phyloP scores from a whole-genome alignment of 202 grass and related monocot genomes.

The Zoysia matrella region DNA sequence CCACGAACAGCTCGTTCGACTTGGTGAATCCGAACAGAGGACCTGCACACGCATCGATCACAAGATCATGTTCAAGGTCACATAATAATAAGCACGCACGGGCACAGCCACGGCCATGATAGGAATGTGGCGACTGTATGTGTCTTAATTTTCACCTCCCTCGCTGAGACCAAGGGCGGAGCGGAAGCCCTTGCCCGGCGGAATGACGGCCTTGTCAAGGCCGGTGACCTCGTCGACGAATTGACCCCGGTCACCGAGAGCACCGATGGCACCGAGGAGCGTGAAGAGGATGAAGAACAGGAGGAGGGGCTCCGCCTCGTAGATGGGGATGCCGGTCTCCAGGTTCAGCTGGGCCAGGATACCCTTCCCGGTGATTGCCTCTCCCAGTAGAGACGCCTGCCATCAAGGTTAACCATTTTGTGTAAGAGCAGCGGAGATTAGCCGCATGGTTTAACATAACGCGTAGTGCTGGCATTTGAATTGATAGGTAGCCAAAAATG shows the following conservation, averaged over 20 bases:
- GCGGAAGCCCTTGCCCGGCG: conserved; percentile 85
- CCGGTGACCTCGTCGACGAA: conserved; percentile 86
- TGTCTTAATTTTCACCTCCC: conserved; percentile 56
- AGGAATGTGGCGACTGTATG: neutral
- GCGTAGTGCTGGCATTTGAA: neutral
- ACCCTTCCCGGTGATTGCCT: conserved; percentile 96
- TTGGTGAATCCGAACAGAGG: conserved; percentile 98
- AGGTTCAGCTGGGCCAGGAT: conserved; percentile 92
- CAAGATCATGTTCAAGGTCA: neutral
- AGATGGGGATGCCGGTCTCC: conserved; percentile 97
- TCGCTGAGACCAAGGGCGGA: conserved; percentile 78
- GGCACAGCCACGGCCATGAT: neutral
- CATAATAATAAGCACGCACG: too few relatives aligned
- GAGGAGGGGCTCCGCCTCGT: conserved; percentile 96
- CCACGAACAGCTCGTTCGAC: conserved; percentile 99
- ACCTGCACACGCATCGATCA: conserved; percentile 38
- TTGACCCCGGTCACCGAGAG: conserved; percentile 83
- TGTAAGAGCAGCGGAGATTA: neutral
- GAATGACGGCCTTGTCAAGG: conserved; percentile 82
- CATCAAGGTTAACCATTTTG: neutral
- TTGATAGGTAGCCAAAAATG: neutral
- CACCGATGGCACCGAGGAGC: conserved; percentile 96
- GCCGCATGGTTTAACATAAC: neutral
- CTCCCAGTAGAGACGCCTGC: conserved; percentile 90
- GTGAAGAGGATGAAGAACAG: conserved; percentile 99